phyloP scores from a whole-genome alignment of 2,329 filamentous ascomycete species.

The Rhynchosporium graminicola region DNA sequence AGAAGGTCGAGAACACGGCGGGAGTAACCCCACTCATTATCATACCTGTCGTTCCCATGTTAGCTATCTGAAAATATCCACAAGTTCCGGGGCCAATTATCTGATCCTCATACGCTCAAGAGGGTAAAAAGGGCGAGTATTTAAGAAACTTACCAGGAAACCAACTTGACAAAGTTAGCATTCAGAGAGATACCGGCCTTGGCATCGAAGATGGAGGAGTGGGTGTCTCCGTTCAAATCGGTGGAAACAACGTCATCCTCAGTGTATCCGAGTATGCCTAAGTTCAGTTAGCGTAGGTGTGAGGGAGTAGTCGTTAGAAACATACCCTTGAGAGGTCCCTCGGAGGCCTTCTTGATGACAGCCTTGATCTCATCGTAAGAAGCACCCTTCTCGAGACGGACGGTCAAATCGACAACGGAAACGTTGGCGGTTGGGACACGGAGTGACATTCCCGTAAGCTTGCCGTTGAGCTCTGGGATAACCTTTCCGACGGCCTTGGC shows the following conservation, averaged over 20 bases:
- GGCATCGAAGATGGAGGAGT: conserved; percentile 98
- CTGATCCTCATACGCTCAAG: background rate
- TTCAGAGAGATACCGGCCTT: conserved; percentile 99
- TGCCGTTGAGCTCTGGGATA: conserved; percentile 96
- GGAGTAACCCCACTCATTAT: conserved; percentile 99
- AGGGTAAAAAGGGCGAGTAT: background rate
- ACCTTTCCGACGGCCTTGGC: conserved; percentile 99
- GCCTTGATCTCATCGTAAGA: conserved; percentile 91
- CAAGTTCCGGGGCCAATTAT: no score
- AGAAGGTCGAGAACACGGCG: conserved; percentile 87
- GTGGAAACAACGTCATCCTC: conserved; percentile 96
- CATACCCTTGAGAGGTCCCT: conserved; percentile 83
- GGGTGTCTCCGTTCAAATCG: conserved; percentile 88
- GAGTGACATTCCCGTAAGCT: conserved; percentile 99
- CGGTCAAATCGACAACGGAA: conserved; percentile 96
- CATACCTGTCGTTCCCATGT: conserved; percentile 74
- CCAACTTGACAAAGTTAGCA: conserved; percentile 97
- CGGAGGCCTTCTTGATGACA: conserved; percentile 82
- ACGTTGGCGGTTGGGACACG: conserved; percentile 99
- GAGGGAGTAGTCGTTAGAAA: conserved; percentile 22
- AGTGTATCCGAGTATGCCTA: conserved; percentile 85
- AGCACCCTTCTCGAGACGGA: conserved; percentile 88
- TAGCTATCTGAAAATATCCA: background rate
- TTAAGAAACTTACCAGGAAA: conserved; percentile 71
- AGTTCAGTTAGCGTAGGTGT: conserved; percentile 23